Base-by-base conservation (phyloP, 805 yeast genomes). In the Saturnispora serradocipensis region DNA sequence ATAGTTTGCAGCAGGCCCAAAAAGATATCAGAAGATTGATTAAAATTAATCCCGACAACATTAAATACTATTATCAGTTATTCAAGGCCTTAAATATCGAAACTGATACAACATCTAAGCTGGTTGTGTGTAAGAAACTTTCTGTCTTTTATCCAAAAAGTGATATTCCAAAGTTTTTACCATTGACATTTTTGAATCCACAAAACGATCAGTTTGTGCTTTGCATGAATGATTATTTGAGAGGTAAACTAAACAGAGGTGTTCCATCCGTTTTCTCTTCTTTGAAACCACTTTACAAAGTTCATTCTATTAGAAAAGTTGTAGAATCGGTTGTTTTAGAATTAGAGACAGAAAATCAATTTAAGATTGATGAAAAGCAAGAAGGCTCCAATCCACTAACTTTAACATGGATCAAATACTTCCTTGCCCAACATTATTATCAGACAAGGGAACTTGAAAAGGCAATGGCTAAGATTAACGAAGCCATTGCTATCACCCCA, bases 221-320 rank as follows among this genome's bases (percentile, higher is more conserved):
- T 9, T 76, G 76, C 50, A 81, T 78, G 6, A 59, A 67, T 30
- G 64, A 65, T 2, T 93, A 89, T 64, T 67, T 90, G 45, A 53
- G 75, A 5, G 66, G 73, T 4, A 86, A 84, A 61, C 75, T 93
- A 59, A 69, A 75, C 55, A 77, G 88, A 51, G 95, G 96, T 40
- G 93, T 89, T 34, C 98, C 98, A 4, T 86, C 97, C 1, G 77
- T 93, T 4, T 93, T 90, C 68, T 84, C 84, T 51, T 84, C 87
- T 59, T 80, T 93, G 47, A 89, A 90, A 68, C 86, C 95, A 1
- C 72, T 89, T 56, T 88, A 87, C 68, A 75, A 71, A 51, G 76
- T 72, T 47, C 70, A 55, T 48, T 60, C 63, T 46, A 72, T 68
- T 58, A 63, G 66, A 18, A 56, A 59, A 8, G 56, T 74, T 2